Evolutionary conservation across 208 protist genomes (phyloP).

Genomic region (Vickermania spadyakhi): DNA sequence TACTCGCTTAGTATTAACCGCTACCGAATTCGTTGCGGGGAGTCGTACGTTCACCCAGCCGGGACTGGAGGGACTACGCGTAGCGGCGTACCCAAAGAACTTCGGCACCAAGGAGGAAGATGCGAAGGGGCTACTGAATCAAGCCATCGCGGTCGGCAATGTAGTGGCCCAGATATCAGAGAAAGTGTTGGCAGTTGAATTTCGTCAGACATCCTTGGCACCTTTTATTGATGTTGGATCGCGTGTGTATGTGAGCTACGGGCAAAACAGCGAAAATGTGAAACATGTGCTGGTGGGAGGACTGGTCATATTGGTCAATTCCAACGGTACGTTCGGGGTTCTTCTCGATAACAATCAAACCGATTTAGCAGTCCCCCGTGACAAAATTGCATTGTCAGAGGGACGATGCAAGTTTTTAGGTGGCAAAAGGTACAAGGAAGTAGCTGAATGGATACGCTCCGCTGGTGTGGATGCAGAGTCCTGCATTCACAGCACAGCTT

Average conservation of each 20-base stretch:
- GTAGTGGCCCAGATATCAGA: slow-evolving; percentile 68
- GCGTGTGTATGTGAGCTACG: slow-evolving; percentile 43
- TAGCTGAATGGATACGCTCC: slow-evolving; percentile 69
- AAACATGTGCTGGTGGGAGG: slow-evolving; percentile 41
- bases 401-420: slow-evolving; percentile 39
- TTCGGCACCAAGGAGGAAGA: slow-evolving; percentile 5
- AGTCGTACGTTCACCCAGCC: slow-evolving; percentile 28
- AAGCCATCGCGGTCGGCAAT: slow-evolving; percentile 57
- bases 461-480: slow-evolving; percentile 44
- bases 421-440: slow-evolving; percentile 38
- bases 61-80: slow-evolving; percentile 43
- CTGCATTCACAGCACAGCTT: slow-evolving; percentile 47
- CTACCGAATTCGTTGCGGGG: too few species aligned
- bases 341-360: slow-evolving; percentile 76
- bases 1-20: too few species aligned
- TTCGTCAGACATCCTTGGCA: slow-evolving; percentile 13
- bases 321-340: slow-evolving; percentile 72
- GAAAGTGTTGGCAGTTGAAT: slow-evolving; percentile 61
- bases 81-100: slow-evolving; percentile 28
- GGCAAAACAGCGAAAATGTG: slow-evolving; percentile 12
- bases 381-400: slow-evolving; percentile 53
- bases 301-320: slow-evolving; percentile 63
- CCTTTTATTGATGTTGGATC: slow-evolving; percentile 26
- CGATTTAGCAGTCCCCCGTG: slow-evolving; percentile 72
- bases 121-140: slow-evolving; percentile 11